Evolutionary conservation across 139 green algal species (phyloP).

Genomic region (Parachlorella kessleri): DNA sequence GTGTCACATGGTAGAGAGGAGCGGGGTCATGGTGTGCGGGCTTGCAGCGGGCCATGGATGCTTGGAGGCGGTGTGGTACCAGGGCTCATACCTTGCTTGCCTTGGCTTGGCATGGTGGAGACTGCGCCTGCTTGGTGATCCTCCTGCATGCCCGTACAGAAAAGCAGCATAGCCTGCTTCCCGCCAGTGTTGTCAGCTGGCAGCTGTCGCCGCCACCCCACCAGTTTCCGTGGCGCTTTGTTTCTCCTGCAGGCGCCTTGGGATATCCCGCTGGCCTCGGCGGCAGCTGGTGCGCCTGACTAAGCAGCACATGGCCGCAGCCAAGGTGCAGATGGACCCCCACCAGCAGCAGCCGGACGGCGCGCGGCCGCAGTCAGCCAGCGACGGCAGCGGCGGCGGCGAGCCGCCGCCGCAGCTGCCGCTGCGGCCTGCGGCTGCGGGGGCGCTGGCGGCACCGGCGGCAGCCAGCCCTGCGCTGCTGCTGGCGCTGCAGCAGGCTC

Average conservation of each 20-base stretch:
- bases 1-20: too few relatives aligned
- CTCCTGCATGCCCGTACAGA: too few relatives aligned
- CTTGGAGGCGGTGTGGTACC: too few relatives aligned
- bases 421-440: background rate
- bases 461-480: background rate
- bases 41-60: too few relatives aligned
- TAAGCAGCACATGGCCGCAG: background rate
- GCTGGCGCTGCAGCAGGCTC: constrained; percentile 10
- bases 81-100: too few relatives aligned
- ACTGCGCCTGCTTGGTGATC: too few relatives aligned
- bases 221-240: background rate
- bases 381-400: background rate
- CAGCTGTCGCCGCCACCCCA: too few relatives aligned
- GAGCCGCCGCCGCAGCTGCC: background rate
- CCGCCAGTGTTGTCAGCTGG: too few relatives aligned
- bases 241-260: constrained; percentile 13
- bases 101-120: too few relatives aligned
- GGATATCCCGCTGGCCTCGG: constrained; percentile 55
- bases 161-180: too few relatives aligned
- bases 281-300: constrained; percentile 52
- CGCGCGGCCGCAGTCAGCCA: background rate
- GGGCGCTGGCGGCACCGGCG: background rate
- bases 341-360: background rate
- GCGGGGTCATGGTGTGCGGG: too few relatives aligned
- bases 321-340: background rate